Percentiles rank a stretch among this genome's conserved stretches.
phyloP scores from a whole-genome alignment of 257 asterid genomes.

The Scutellaria baicalensis region DNA sequence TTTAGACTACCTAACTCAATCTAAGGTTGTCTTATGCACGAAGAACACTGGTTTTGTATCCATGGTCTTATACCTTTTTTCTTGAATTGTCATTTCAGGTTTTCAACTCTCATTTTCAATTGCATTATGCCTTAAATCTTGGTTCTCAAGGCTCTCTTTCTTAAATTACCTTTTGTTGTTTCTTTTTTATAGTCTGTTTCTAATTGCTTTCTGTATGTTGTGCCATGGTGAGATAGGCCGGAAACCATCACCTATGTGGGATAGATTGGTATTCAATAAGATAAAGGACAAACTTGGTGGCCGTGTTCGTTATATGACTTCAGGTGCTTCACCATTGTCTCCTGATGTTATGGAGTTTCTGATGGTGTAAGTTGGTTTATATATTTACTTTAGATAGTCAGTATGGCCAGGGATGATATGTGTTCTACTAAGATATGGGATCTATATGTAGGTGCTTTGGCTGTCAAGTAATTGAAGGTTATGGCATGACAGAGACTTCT shows the following conservation, averaged over 20 bases:
- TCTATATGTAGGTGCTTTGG: slow-evolving; percentile 72
- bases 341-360: slow-evolving; percentile 94
- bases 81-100: background rate
- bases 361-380: slow-evolving; percentile 66
- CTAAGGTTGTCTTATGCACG: background rate
- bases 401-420: background rate
- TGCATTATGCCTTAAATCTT: background rate
- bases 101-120: background rate
- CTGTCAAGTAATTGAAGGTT: slow-evolving; percentile 77
- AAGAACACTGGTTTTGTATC: background rate
- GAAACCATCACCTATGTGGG: slow-evolving; percentile 97
- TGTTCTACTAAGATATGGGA: slow-evolving; percentile 11
- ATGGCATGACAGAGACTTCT: slow-evolving; percentile 98
- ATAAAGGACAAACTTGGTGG: slow-evolving; percentile 94
- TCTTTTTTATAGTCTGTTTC: background rate
- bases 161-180: background rate
- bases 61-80: background rate
- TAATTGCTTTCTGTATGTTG: background rate
- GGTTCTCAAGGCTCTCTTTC: background rate
- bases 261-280: slow-evolving; percentile 86
- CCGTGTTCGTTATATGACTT: slow-evolving; percentile 79
- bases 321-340: slow-evolving; percentile 98
- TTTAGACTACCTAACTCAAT: background rate
- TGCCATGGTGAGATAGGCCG: slow-evolving; percentile 41
- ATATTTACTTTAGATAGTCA: background rate